phyloP scores from a whole-genome alignment of 208 protist genomes.

The Crithidia bombi region DNA sequence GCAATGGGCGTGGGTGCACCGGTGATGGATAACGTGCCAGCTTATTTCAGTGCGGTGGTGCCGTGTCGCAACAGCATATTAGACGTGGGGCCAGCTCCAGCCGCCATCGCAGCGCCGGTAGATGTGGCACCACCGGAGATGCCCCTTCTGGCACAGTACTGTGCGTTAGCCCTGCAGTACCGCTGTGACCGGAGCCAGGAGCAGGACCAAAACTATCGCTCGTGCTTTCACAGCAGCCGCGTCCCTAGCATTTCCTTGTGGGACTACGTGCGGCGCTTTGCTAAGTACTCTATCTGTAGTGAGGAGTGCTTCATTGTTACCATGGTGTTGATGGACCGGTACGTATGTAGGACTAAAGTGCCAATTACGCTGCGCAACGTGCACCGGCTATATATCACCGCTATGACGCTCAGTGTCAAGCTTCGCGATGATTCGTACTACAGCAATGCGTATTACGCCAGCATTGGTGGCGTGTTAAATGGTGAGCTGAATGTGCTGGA shows the following conservation, averaged over 20 bases:
- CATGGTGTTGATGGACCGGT: constrained; percentile 92
- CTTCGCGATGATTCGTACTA: constrained; percentile 92
- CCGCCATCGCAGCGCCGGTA: constrained; percentile 16
- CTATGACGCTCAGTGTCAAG: constrained; percentile 89
- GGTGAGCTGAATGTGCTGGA: constrained; percentile 89
- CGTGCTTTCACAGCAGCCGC: constrained; percentile 77
- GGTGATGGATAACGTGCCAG: not conserved
- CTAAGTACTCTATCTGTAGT: constrained; percentile 89
- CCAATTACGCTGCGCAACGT: constrained; percentile 66
- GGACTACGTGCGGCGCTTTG: constrained; percentile 92
- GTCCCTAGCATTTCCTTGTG: constrained; percentile 82
- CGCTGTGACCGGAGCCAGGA: constrained; percentile 54
- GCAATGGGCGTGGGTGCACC: not conserved
- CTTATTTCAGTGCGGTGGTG: constrained; percentile 21
- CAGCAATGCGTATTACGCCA: constrained; percentile 91
- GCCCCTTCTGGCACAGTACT: constrained; percentile 52
- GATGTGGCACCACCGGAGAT: constrained; percentile 45
- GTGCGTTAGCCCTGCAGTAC: constrained; percentile 65
- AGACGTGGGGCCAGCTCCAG: constrained; percentile 23
- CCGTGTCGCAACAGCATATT: constrained; percentile 28
- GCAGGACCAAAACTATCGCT: constrained; percentile 33
- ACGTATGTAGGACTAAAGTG: constrained; percentile 57
- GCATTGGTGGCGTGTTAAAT: constrained; percentile 85
- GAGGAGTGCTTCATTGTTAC: constrained; percentile 92
- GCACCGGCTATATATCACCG: constrained; percentile 89